These are phyloP conservation scores for Cicer yamashitae DNA, from an alignment of 306 rosid genomes.

Conservation along the genomic window DNA sequence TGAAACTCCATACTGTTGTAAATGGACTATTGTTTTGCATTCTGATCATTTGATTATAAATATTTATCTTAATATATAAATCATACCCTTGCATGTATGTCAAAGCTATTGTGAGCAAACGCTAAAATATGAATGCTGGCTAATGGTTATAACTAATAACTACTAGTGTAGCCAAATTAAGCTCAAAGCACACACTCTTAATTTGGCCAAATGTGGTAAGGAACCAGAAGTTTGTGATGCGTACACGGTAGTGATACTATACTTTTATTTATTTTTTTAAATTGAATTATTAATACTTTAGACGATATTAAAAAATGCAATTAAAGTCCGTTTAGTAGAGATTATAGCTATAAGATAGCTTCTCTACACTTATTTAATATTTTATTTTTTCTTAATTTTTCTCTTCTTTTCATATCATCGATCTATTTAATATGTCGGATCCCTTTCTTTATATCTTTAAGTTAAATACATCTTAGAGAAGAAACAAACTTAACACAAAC, in stretches of 20 bases:
- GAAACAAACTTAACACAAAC: too few species aligned
- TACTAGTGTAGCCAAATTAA: neutral
- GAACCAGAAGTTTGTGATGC: neutral
- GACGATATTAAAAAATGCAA: neutral
- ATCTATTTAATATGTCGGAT: too few species aligned
- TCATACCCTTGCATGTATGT: slow-evolving; percentile 32
- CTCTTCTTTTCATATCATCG: too few species aligned
- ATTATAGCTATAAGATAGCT: neutral
- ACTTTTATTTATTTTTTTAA: neutral
- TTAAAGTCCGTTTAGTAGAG: neutral
- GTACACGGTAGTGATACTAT: neutral
- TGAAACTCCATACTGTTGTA: neutral
- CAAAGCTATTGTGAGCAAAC: neutral
- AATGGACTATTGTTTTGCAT: slow-evolving; percentile 10
- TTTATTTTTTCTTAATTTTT: neutral
- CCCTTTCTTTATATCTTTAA: too few species aligned
- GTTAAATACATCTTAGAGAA: too few species aligned
- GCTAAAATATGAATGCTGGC: neutral
- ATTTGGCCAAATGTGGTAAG: neutral
- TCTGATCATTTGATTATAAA: neutral
- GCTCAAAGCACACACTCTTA: neutral
- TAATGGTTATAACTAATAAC: neutral
- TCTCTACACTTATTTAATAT: too few species aligned
- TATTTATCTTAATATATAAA: neutral
- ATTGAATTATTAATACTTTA: too few species aligned